Evolutionary conservation across 2,329 filamentous ascomycete genomes (phyloP), one percentile per base, ranked within the genome.

Genomic region (Atkinsonella hypoxylon): DNA sequence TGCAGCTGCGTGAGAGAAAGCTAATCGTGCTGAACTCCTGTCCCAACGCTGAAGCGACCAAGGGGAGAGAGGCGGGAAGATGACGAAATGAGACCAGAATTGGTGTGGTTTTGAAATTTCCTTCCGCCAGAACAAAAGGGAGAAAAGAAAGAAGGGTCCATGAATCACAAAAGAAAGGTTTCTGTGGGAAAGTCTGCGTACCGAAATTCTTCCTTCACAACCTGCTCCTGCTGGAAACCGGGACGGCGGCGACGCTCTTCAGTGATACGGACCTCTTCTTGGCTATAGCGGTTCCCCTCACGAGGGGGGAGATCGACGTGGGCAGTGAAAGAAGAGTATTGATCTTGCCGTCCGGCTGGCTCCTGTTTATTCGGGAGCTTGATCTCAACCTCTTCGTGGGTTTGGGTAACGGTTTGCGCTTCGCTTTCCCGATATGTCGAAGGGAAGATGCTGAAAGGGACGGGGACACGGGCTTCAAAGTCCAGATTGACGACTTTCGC

Each of bases 391-490:
- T 95, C 88, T 83, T 91, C 83, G 82, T 89, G 82, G 67, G 82
- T 83, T 79, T 73, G 67, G 69, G 64, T 74, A 57, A 64, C 73
- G 66, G 74, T 77, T 58, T 70, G 64, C 56, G 62, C 61, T 58
- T 68, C 69, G 65, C 68, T 69, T 70, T 77, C 77, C 71, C 86
- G 82, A 82, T 96, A 97, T 75, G 89, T 88, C 74, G 89, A 95
- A 79, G 91, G 91, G 83, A 97, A 96, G 86, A 96, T 87, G 87
- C 89, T 96, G 84, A 96, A 95, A 77, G 91, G 91, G 76, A 97
- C 93, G 80, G 91, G 89, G 76, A 96, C 87, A 76, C 89, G 87
- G 77, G 90, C 89, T 87, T 95, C 90, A 93, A 95, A 96, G 88
- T 96, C 90, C 90, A 96, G 90, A 79, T 89, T 96, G 88, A 77